phyloP scores from a whole-genome alignment of 2,329 filamentous ascomycete genomes.

The Rutstroemia sp. region DNA sequence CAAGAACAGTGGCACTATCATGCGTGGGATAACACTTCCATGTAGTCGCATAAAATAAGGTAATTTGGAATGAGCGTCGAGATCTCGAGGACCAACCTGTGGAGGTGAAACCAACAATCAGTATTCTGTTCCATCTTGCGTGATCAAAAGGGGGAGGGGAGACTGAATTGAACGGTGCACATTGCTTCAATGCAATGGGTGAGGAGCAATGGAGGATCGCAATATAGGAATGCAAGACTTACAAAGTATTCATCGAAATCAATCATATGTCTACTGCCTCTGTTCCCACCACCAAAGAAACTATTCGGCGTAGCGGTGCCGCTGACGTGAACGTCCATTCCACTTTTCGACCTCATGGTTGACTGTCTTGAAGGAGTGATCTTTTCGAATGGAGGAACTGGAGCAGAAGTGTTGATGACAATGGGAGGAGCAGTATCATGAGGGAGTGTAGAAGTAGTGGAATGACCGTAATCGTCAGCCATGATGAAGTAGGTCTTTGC shows the following conservation, averaged over 20 bases:
- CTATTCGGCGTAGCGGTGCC: conserved; percentile 5
- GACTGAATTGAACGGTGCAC: neutral
- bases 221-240: conserved; percentile 5
- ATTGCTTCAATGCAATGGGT: neutral
- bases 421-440: neutral
- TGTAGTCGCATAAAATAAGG: conserved; percentile 69
- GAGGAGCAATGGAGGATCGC: neutral
- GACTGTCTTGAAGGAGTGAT: neutral
- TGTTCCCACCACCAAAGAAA: neutral
- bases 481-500: neutral
- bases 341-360: conserved; percentile 6
- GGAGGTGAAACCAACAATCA: neutral
- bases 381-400: neutral
- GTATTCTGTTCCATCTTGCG: neutral
- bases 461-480: neutral
- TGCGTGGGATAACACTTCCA: conserved; percentile 65
- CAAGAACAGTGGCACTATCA: conserved; percentile 61
- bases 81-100: conserved; percentile 53
- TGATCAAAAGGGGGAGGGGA: neutral
- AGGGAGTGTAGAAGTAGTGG: conserved; percentile 2
- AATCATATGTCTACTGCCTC: conserved; percentile 5
- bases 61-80: conserved; percentile 68
- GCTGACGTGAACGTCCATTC: neutral
- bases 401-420: neutral
- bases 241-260: conserved; percentile 26